Evolutionary conservation across 164 flowering plant genomes (phyloP).

Genomic region (Kalanchoe fedtschenkoi): DNA sequence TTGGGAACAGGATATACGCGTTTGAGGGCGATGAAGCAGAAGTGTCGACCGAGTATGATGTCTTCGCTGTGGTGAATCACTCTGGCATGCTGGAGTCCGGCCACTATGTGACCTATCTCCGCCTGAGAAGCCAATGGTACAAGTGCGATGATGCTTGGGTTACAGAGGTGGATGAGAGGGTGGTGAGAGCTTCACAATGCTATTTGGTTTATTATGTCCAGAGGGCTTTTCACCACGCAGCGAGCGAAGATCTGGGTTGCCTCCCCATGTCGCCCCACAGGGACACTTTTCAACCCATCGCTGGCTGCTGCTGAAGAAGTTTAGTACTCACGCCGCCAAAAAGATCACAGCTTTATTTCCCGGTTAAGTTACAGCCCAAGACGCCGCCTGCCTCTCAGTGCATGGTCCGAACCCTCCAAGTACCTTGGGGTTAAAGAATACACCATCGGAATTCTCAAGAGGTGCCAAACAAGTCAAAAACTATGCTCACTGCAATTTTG

Average conservation of each 20-base stretch:
- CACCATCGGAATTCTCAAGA: too few relatives aligned
- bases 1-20: slow-evolving; percentile 49
- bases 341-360: too few relatives aligned
- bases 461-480: too few relatives aligned
- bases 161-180: slow-evolving; percentile 52
- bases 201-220: slow-evolving; percentile 88
- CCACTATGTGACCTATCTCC: slow-evolving; percentile 62
- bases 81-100: slow-evolving; percentile 60
- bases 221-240: slow-evolving; percentile 43
- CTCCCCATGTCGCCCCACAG: slow-evolving; percentile 28
- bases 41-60: slow-evolving; percentile 42
- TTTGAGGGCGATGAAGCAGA: slow-evolving; percentile 50
- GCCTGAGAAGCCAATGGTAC: slow-evolving; percentile 71
- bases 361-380: too few relatives aligned
- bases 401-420: too few relatives aligned
- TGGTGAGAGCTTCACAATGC: slow-evolving; percentile 74
- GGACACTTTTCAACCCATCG: slow-evolving; percentile 31
- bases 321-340: too few relatives aligned
- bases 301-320: slow-evolving; percentile 41
- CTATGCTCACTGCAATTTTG: too few relatives aligned
- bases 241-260: slow-evolving; percentile 38
- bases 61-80: slow-evolving; percentile 58
- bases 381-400: too few relatives aligned
- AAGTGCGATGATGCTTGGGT: slow-evolving; percentile 95
- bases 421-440: too few relatives aligned